These are phyloP conservation scores for Dioscorea alata DNA, from an alignment of 106 monocot genomes.

Conservation along the genomic window DNA sequence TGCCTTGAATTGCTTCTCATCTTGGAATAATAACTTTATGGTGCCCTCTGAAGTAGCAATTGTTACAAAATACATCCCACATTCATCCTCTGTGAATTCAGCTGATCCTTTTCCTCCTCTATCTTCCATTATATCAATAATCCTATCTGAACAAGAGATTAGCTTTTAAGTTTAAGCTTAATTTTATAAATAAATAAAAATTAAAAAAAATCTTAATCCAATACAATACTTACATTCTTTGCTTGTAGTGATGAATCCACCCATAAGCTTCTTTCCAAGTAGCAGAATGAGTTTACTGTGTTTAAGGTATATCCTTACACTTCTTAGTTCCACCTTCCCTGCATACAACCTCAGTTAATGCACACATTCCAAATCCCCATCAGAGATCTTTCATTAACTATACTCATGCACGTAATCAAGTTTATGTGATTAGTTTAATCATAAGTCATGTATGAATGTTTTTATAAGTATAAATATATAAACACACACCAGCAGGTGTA, in stretches of 20 bases:
- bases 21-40: conserved; percentile 42
- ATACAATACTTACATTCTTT: conserved; percentile 53
- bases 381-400: too few relatives aligned
- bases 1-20: conserved; percentile 23
- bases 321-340: conserved; percentile 48
- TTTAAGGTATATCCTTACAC: conserved; percentile 37
- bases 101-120: conserved; percentile 5
- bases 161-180: not conserved
- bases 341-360: conserved; percentile 10
- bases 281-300: conserved; percentile 30
- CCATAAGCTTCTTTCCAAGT: conserved; percentile 43
- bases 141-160: conserved; percentile 29
- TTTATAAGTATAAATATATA: too few relatives aligned
- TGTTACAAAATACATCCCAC: conserved; percentile 11
- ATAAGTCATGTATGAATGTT: too few relatives aligned
- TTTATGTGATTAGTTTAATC: too few relatives aligned
- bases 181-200: too few relatives aligned
- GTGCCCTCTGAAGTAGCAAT: conserved; percentile 38
- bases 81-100: not conserved
- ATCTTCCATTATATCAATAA: conserved; percentile 24
- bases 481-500: conserved; percentile 26
- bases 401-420: too few relatives aligned
- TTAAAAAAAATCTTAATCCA: too few relatives aligned
- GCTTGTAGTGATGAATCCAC: conserved; percentile 36
- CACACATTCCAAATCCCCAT: not conserved